phyloP scores from a whole-genome alignment of 352 stramenopile genomes.

The Phytophthora parvispora region DNA sequence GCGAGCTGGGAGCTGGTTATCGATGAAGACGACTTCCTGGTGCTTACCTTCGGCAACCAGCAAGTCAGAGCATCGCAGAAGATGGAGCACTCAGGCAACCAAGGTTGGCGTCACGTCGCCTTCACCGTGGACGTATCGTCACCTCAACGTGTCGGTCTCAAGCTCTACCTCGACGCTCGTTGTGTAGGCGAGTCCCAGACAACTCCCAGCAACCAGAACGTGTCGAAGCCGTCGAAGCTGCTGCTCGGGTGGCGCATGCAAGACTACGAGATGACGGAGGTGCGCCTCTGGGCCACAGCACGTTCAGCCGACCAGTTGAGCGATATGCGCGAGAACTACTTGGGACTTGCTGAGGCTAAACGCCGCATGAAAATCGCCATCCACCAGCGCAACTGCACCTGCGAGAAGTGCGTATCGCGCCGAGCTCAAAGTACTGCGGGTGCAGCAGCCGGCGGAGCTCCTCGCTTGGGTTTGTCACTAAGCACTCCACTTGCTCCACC shows the following conservation, averaged over 20 bases:
- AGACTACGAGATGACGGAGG: constrained; percentile 80
- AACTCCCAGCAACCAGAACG: constrained; percentile 43
- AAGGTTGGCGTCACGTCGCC: constrained; percentile 74
- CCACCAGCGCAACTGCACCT: constrained; percentile 85
- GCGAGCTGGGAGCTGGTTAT: constrained; percentile 60
- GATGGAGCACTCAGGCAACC: constrained; percentile 33
- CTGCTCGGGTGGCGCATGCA: constrained; percentile 55
- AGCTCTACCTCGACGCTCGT: constrained; percentile 68
- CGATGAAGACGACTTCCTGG: constrained; percentile 53
- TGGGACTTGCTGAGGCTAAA: constrained; percentile 86
- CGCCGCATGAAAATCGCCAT: constrained; percentile 89
- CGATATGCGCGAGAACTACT: constrained; percentile 92
- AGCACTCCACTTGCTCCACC: constrained; percentile 59
- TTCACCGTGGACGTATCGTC: constrained; percentile 76
- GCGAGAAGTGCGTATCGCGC: constrained; percentile 76
- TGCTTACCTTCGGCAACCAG: constrained; percentile 58
- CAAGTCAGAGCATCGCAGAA: constrained; percentile 53
- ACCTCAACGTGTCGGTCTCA: constrained; percentile 53
- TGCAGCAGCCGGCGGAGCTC: constrained; percentile 7
- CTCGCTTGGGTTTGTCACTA: constrained; percentile 32
- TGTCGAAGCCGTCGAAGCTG: constrained; percentile 55
- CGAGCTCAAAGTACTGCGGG: constrained; percentile 51
- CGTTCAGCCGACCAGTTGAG: constrained; percentile 77
- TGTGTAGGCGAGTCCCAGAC: constrained; percentile 67
- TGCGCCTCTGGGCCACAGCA: constrained; percentile 80